Evolutionary conservation across 2,329 filamentous ascomycete species (phyloP).

Genomic region (Mycosphaerella arachidis): DNA sequence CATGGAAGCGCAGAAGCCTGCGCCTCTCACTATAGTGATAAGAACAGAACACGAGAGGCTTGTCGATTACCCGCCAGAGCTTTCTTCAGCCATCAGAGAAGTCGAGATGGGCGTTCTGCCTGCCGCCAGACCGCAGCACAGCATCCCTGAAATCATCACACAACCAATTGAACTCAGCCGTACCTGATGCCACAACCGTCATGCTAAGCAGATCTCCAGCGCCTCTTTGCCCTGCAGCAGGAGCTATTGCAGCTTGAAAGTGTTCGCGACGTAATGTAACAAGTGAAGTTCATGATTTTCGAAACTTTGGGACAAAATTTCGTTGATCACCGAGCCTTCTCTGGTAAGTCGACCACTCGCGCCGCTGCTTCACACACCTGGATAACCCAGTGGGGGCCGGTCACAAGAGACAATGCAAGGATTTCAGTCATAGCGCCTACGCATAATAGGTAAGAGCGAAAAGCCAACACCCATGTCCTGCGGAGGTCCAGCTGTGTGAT

Average conservation of each 20-base stretch:
- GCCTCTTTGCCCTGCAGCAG: constrained; percentile 8
- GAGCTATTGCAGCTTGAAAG: not conserved
- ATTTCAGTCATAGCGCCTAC: not conserved
- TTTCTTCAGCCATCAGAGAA: not conserved
- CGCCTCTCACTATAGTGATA: not conserved
- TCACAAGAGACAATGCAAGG: constrained; percentile 3
- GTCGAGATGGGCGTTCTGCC: not conserved
- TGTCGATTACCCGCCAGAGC: not conserved
- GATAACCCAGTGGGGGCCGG: not conserved
- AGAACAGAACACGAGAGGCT: not conserved
- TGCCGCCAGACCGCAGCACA: constrained; percentile 13
- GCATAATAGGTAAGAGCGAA: not conserved
- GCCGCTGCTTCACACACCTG: not conserved
- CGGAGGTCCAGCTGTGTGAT: not conserved
- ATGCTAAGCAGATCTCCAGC: constrained; percentile 5
- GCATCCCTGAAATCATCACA: constrained; percentile 1
- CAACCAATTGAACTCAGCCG: constrained; percentile 12
- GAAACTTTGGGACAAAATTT: not conserved
- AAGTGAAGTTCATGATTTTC: constrained; percentile 2
- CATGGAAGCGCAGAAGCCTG: not conserved
- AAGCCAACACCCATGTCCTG: not conserved
- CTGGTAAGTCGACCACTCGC: not conserved
- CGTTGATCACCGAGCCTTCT: not conserved
- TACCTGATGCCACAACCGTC: constrained; percentile 18
- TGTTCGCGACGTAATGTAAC: not conserved